Evolutionary conservation across 78 protist genomes (phyloP), one percentile per base, ranked within the genome.

Genomic region (Reticulomyxa filosa): DNA sequence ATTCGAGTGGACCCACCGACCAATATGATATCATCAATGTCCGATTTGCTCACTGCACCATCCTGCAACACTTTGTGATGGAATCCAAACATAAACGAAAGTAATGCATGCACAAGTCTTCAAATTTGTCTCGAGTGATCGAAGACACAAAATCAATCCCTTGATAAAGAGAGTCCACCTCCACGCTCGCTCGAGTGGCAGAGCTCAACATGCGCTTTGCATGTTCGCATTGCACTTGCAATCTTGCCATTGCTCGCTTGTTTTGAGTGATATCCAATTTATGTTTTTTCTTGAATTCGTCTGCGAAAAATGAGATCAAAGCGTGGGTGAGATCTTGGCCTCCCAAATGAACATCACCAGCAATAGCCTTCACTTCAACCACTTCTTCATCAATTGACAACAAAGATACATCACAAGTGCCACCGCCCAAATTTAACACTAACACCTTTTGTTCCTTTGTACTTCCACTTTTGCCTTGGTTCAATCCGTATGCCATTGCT

Each of bases 121-220:
- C 98, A 75, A 94, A 94, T 59, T 77, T 67, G 26, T 96, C 96
- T n/a, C 98, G 96, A 34, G 94, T 90, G 81, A 89, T 69, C 38
- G 46, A 50, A n/a, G 79, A 42, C 84, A 42, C 62, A 79, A 87
- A 94, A 83, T 94, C 98, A 39, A 83, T 61, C 42, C 97, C 97
- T 36, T 88, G 95, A 65, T 56, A 78, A 66, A 88, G 79, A 0
- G 94, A 69, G 63, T 94, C 97, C 27, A 94, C 74, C 82, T 94
- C 99, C 56, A 94, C 69, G 50, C 82, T 29, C n/a, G 96, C 69
- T 35, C 50, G 81, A 1, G 88, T 65, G 20, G 65, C 1, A 10
- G 89, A 52, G 22, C 85, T 85, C 7, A 81, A 72, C 3, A 79
- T 57, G 52, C 80, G 66, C 80, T 84, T 81, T 20, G 87, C 87